Conservation (phyloP, 352 stramenopile species). For the Phytophthora foliorum region DNA sequence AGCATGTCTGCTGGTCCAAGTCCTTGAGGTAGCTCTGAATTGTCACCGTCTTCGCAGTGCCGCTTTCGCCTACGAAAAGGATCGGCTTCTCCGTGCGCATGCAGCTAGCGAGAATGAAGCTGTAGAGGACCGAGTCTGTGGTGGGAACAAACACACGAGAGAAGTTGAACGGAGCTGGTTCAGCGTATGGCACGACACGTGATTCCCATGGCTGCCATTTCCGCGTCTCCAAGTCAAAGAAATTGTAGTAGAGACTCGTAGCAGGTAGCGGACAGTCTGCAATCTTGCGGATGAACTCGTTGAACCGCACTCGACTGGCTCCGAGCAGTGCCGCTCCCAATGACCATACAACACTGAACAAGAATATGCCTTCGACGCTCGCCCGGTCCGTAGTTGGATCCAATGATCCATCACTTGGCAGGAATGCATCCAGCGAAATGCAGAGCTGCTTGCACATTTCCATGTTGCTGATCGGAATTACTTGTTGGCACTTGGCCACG, state of each 20-base stretch:
- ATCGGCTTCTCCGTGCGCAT: slow-evolving; percentile 91
- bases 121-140: slow-evolving; percentile 96
- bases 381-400: slow-evolving; percentile 58
- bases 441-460: slow-evolving; percentile 97
- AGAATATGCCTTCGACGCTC: slow-evolving; percentile 92
- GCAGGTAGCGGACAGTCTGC: slow-evolving; percentile 80
- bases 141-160: slow-evolving; percentile 96
- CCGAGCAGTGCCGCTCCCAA: slow-evolving; percentile 91
- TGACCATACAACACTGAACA: slow-evolving; percentile 95
- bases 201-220: slow-evolving; percentile 94
- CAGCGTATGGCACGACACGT: slow-evolving; percentile 87
- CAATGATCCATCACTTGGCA: slow-evolving; percentile 60
- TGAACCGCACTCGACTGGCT: slow-evolving; percentile 83
- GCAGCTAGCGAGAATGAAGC: slow-evolving; percentile 89
- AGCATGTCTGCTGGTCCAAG: slow-evolving; percentile 75
- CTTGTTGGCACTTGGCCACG: slow-evolving; percentile 91
- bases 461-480: slow-evolving; percentile 95
- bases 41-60: slow-evolving; percentile 96
- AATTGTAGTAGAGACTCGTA: slow-evolving; percentile 89
- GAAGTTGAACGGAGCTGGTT: slow-evolving; percentile 95
- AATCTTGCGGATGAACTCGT: slow-evolving; percentile 93
- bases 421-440: slow-evolving; percentile 92
- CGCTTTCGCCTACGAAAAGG: slow-evolving; percentile 95
- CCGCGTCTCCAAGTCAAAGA: slow-evolving; percentile 91
- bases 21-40: slow-evolving; percentile 95